A percentile compares a stretch with the other conserved stretches of the same genome.
These are phyloP conservation scores for Filobasidium floriforme DNA, from an alignment of 768 basidiomycete species.

Conservation along the genomic window DNA sequence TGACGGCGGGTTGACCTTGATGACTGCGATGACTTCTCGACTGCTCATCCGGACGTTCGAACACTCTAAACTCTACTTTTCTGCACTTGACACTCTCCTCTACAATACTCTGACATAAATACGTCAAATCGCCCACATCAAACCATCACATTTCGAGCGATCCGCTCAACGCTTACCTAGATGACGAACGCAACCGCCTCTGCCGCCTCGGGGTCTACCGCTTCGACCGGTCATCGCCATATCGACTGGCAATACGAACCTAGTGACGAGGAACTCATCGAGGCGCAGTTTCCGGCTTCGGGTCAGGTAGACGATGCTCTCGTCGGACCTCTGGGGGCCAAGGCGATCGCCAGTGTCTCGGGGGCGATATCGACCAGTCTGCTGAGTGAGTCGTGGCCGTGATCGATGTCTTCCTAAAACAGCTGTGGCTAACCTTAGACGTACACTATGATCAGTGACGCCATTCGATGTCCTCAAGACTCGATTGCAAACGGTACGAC, in stretches of 20 bases:
- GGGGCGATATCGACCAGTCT: conserved; percentile 40
- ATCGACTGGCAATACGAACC: conserved; percentile 6
- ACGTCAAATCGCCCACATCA: no score
- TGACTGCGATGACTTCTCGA: no score
- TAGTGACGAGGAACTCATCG: not conserved
- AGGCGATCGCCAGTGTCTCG: conserved; percentile 40
- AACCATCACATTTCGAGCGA: no score
- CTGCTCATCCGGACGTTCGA: no score
- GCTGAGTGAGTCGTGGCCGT: conserved; percentile 33
- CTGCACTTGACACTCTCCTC: no score
- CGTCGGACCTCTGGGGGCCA: conserved; percentile 39
- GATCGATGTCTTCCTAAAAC: no score
- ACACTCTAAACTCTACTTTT: no score
- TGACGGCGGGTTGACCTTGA: no score
- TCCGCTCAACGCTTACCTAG: no score
- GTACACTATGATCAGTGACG: conserved; percentile 62
- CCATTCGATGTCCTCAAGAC: conserved; percentile 99
- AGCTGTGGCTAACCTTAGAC: not conserved
- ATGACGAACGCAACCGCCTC: not conserved
- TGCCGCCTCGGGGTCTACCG: not conserved
- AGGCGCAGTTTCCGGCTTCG: not conserved
- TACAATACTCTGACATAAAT: no score
- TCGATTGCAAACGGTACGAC: conserved; percentile 70
- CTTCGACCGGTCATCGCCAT: not conserved
- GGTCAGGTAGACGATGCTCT: conserved; percentile 3